Evolutionary conservation across 2,329 filamentous ascomycete species (phyloP).

Genomic region (Penicillium expansum): DNA sequence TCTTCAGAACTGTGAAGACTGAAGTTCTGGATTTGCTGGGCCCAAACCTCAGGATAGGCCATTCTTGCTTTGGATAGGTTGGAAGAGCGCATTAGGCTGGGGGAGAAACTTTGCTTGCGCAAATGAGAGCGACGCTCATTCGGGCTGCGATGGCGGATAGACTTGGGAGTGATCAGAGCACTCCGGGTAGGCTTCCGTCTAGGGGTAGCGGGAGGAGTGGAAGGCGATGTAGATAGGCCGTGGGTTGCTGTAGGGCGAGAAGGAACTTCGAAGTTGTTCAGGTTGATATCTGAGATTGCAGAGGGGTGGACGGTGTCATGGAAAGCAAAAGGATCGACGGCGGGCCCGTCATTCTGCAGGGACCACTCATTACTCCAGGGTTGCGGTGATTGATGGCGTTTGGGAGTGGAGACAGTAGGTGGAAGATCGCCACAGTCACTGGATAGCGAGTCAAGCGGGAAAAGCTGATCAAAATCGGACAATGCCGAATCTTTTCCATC

Average conservation of each 20-base stretch:
- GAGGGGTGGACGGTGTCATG: constrained; percentile 41
- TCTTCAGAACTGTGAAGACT: constrained; percentile 48
- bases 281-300: constrained; percentile 32
- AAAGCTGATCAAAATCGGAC: constrained; percentile 52
- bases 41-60: constrained; percentile 50
- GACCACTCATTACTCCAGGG: constrained; percentile 56
- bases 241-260: constrained; percentile 22
- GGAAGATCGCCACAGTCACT: constrained; percentile 53
- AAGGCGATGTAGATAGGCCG: constrained; percentile 31
- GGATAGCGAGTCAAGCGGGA: constrained; percentile 50
- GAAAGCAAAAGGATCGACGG: constrained; percentile 32
- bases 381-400: constrained; percentile 45
- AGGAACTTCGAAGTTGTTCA: constrained; percentile 35
- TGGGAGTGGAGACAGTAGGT: constrained; percentile 49
- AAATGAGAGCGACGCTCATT: constrained; percentile 40
- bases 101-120: constrained; percentile 46
- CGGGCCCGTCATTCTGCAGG: constrained; percentile 50
- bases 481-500: constrained; percentile 49
- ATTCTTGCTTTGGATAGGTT: constrained; percentile 46
- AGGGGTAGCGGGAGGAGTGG: constrained; percentile 39
- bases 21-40: constrained; percentile 54
- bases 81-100: constrained; percentile 56
- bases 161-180: constrained; percentile 39
- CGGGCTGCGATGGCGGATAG: constrained; percentile 40
- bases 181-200: constrained; percentile 38